These are phyloP conservation scores for Seiridium unicorne DNA, from an alignment of 2,329 filamentous ascomycete species.

Conservation along the genomic window DNA sequence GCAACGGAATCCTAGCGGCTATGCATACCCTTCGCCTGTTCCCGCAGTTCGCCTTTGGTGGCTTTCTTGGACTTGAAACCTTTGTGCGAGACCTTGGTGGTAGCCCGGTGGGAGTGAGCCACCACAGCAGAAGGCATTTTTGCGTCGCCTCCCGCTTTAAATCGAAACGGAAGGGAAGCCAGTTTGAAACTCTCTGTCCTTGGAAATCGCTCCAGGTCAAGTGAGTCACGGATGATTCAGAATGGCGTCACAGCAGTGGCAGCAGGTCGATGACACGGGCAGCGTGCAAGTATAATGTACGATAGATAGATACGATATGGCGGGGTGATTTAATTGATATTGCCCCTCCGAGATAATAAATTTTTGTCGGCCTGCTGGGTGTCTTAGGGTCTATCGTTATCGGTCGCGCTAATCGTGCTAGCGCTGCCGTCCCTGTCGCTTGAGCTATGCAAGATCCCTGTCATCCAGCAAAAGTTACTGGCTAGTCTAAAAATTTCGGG, in stretches of 20 bases:
- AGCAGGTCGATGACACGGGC: background rate
- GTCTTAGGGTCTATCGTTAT: conserved; percentile 5
- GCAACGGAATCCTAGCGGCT: background rate
- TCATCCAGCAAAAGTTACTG: background rate
- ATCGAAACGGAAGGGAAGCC: conserved; percentile 78
- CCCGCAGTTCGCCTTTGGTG: conserved; percentile 83
- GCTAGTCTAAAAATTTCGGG: no score
- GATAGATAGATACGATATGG: background rate
- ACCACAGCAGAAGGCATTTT: conserved; percentile 71
- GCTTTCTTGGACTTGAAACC: conserved; percentile 89
- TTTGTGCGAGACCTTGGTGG: conserved; percentile 87
- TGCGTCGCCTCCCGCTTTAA: conserved; percentile 75
- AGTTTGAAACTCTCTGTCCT: conserved; percentile 38
- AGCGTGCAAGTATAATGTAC: background rate
- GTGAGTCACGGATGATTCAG: background rate
- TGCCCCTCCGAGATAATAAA: background rate
- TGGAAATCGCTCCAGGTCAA: background rate
- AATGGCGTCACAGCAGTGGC: background rate
- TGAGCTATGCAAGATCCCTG: background rate
- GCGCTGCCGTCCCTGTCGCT: background rate
- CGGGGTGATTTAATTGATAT: background rate
- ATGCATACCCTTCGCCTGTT: conserved; percentile 73
- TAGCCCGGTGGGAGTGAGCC: conserved; percentile 85
- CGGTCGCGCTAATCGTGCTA: background rate
- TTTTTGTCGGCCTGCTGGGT: background rate